Percentiles rank a stretch among this genome's conserved stretches.
These are phyloP conservation scores for Fulvia fulva DNA, from an alignment of 2,329 filamentous ascomycete genomes.

Conservation along the genomic window DNA sequence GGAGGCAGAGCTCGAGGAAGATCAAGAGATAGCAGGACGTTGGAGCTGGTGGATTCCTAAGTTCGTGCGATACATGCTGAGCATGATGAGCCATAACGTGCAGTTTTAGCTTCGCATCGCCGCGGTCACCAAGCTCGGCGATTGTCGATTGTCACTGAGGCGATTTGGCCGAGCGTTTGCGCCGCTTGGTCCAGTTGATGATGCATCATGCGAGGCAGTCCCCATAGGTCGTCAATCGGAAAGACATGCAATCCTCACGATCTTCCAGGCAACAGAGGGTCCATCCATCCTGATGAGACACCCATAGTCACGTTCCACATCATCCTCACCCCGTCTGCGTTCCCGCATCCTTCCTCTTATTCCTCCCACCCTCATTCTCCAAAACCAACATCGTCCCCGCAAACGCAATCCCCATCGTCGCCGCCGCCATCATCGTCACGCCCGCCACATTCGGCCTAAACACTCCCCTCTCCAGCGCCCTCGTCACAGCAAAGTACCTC, in stretches of 20 bases:
- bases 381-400: slow-evolving; percentile 28
- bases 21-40: not conserved
- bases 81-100: not conserved
- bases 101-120: not conserved
- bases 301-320: no score
- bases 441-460: slow-evolving; percentile 38
- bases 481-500: slow-evolving; percentile 46
- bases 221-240: no score
- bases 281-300: no score
- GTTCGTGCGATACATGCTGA: not conserved
- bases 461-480: slow-evolving; percentile 41
- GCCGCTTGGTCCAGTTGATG: no score
- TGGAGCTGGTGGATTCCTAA: not conserved
- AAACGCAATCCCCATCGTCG: slow-evolving; percentile 31
- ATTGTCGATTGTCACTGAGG: not conserved
- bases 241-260: no score
- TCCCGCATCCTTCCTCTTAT: slow-evolving; percentile 1
- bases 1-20: not conserved
- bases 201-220: no score
- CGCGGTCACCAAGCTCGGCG: not conserved
- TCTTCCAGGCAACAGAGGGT: no score
- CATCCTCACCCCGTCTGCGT: not conserved
- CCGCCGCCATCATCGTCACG: slow-evolving; percentile 26
- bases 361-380: slow-evolving; percentile 25
- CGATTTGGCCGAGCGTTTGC: no score